phyloP scores from a whole-genome alignment of 2,329 filamentous ascomycete species.

The Ophiostoma novo-ulmi region DNA sequence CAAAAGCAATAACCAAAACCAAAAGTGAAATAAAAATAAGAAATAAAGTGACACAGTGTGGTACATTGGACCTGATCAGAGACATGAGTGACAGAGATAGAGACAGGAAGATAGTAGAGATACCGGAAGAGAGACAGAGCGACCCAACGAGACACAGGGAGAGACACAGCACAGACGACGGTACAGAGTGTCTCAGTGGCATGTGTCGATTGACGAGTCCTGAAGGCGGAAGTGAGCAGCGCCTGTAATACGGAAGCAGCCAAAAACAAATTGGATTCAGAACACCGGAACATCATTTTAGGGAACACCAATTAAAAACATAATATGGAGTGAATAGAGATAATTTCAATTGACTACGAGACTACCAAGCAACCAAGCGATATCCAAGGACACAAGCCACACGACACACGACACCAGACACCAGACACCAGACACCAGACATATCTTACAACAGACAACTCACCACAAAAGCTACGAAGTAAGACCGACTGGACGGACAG shows the following conservation, averaged over 20 bases:
- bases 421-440: not conserved
- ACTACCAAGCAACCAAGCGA: not conserved
- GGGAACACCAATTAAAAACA: not conserved
- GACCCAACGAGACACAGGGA: not conserved
- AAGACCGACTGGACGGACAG: slow-evolving; percentile 22
- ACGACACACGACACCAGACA: not conserved
- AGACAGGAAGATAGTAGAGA: not conserved
- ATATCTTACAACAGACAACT: not conserved
- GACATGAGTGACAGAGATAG: not conserved
- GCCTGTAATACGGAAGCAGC: not conserved
- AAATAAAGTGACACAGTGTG: slow-evolving; percentile 3
- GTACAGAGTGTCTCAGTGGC: not conserved
- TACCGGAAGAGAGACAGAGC: not conserved
- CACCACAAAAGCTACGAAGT: slow-evolving; percentile 25
- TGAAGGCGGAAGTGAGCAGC: slow-evolving; percentile 8
- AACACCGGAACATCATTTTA: not conserved
- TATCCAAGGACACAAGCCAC: not conserved
- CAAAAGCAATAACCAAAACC: not conserved
- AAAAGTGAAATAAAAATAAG: not conserved
- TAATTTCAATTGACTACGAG: not conserved
- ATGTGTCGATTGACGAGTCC: slow-evolving; percentile 4
- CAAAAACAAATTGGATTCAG: not conserved
- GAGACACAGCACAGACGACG: not conserved
- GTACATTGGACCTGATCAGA: not conserved
- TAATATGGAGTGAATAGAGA: no score